Percentiles rank a stretch among this genome's conserved stretches.
phyloP scores from a whole-genome alignment of 768 basidiomycete genomes.

The Xerocomellus amylosporus region DNA sequence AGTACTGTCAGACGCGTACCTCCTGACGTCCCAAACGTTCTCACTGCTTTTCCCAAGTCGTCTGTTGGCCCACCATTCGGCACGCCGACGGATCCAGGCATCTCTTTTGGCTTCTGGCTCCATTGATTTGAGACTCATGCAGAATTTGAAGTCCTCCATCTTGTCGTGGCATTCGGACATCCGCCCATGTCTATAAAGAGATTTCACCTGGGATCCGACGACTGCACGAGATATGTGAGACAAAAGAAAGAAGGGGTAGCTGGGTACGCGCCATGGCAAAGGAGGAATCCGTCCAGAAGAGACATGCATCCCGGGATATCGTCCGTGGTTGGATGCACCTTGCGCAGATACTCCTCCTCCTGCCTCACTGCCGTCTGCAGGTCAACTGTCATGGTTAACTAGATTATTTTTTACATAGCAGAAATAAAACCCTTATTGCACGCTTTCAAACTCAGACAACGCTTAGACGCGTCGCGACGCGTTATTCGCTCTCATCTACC shows the following conservation, averaged over 20 bases:
- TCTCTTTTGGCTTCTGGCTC: conserved; percentile 75
- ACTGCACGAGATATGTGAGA: conserved; percentile 42
- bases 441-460: conserved; percentile 46
- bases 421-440: conserved; percentile 15
- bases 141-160: conserved; percentile 93
- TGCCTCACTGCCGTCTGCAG: conserved; percentile 59
- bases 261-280: conserved; percentile 57
- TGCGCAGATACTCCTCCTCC: conserved; percentile 63
- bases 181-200: conserved; percentile 84
- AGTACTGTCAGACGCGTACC: conserved; percentile 48
- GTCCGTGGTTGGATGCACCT: conserved; percentile 67
- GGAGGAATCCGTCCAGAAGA: conserved; percentile 68
- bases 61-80: conserved; percentile 92
- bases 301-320: conserved; percentile 83
- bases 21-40: conserved; percentile 89
- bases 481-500: conserved; percentile 26
- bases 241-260: background rate
- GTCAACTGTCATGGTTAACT: conserved; percentile 36
- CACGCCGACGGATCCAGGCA: conserved; percentile 80
- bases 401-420: background rate
- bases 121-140: conserved; percentile 77
- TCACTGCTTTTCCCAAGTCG: conserved; percentile 82
- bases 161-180: conserved; percentile 69
- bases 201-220: conserved; percentile 75
- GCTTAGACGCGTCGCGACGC: conserved; percentile 46